Evolutionary conservation across 305 asterid genomes (phyloP).

Genomic region (Fraxinus paxiana): DNA sequence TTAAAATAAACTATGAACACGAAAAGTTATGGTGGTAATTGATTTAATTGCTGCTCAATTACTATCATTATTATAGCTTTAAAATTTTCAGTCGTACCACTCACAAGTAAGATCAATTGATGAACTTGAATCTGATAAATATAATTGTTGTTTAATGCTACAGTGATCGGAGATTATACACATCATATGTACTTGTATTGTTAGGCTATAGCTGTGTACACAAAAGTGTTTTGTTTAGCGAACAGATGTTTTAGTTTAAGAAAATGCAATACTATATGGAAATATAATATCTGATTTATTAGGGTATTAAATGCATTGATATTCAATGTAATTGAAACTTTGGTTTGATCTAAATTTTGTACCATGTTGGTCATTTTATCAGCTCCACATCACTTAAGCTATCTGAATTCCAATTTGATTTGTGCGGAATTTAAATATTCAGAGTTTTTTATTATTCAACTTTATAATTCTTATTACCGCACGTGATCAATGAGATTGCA

Average conservation of each 20-base stretch:
- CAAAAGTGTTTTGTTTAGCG: neutral
- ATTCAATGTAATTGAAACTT: neutral
- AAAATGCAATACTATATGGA: neutral
- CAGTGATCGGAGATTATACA: constrained; percentile 6
- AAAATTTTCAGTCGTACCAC: neutral
- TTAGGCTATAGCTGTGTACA: neutral
- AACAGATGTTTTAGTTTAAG: neutral
- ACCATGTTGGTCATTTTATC: constrained; percentile 1
- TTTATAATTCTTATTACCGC: neutral
- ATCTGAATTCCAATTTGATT: constrained; percentile 3
- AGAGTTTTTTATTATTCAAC: neutral
- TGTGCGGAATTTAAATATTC: constrained; percentile 1
- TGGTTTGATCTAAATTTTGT: neutral
- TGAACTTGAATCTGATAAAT: neutral
- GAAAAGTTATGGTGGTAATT: constrained; percentile 17
- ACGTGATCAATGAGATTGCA: neutral
- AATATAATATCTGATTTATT: neutral
- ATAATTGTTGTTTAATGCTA: neutral
- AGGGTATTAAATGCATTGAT: neutral
- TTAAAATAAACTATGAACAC: constrained; percentile 8
- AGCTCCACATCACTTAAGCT: constrained; percentile 1
- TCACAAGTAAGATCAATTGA: neutral
- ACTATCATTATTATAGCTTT: constrained; percentile 4
- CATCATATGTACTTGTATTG: neutral
- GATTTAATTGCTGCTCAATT: constrained; percentile 8